Base-by-base conservation (phyloP, 2,329 filamentous ascomycete genomes). In the Xylariaceae sp. region DNA sequence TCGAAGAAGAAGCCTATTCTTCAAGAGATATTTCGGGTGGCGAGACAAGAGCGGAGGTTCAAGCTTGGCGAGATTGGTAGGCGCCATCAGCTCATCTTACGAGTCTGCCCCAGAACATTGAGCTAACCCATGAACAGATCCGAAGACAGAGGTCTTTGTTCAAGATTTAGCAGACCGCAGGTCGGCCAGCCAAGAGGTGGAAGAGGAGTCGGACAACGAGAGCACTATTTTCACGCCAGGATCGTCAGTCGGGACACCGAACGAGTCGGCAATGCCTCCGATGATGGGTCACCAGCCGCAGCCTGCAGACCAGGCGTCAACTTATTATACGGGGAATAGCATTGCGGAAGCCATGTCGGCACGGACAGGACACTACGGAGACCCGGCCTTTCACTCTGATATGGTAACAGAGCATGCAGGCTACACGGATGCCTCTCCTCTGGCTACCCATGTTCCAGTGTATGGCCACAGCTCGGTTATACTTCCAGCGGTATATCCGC, bases 21-120 rank as follows among this genome's bases (percentile, higher is more conserved):
- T 7, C 72, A 68, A 37, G 77, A 82, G 51, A 73, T 82, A 7
- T 82, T 83, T 62, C 74, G 71, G 44, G 69, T 83, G 19, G 78
- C 78, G 1, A 68, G 61, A 39, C 59, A 65, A 19, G 73, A 83
- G 46, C 76, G 81, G 53, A 64, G 71, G 4, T 80, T 61, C 50
- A 71, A 64, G 47, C 69, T 71, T 30, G 70, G 68, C 17, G 74
- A 78, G 50, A 73, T 81, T 35, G 76, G 78, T 81, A 12, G 7
- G 47, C 43, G 34, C 9, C 13, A 43, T 19, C 14, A 15, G 57
- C 27, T 36, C 12, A 18, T 31, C 17, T 28, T 3, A 24, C 11
- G 47, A 68, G 50, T 23, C 2, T n/a, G n/a, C n/a, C n/a, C n/a
- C n/a, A 11, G 14, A 12, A 6, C 14, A 18, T 11, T 15, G 44